Conservation (phyloP, 2,329 filamentous ascomycete genomes). For the Aureobasidium sp. region DNA sequence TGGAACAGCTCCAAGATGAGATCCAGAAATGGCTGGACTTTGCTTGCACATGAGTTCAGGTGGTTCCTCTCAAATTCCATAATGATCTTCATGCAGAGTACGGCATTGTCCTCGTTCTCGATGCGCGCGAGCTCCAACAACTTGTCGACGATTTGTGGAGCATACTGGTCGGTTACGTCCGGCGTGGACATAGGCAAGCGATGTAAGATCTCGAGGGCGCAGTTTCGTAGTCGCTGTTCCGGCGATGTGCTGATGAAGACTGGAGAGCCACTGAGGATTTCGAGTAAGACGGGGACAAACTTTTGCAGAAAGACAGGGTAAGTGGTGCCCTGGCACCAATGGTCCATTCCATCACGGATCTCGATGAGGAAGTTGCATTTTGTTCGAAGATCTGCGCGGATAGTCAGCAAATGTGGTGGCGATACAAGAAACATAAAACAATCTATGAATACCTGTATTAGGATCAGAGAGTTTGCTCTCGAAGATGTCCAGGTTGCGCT, state of each 20-base stretch:
- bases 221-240: conserved; percentile 92
- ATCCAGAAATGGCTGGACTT: conserved; percentile 81
- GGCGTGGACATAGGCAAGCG: conserved; percentile 66
- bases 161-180: conserved; percentile 81
- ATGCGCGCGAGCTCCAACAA: conserved; percentile 79
- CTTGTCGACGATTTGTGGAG: conserved; percentile 79
- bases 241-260: conserved; percentile 85
- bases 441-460: conserved; percentile 15
- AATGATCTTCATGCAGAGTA: conserved; percentile 95
- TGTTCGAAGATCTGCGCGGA: conserved; percentile 22
- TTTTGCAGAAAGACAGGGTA: conserved; percentile 78
- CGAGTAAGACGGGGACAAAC: conserved; percentile 82
- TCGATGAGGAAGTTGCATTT: conserved; percentile 78
- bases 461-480: conserved; percentile 39
- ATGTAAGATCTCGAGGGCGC: conserved; percentile 88
- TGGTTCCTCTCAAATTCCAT: conserved; percentile 96
- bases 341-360: conserved; percentile 84
- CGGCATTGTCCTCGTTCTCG: conserved; percentile 98
- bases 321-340: conserved; percentile 68
- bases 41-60: conserved; percentile 62
- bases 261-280: conserved; percentile 73
- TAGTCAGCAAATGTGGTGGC: not conserved
- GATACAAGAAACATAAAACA: not conserved
- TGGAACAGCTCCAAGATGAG: conserved; percentile 95
- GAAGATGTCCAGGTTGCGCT: conserved; percentile 38